Percentiles rank a stretch among this genome's conserved stretches.
phyloP scores from a whole-genome alignment of 164 flowering plant genomes.

The Aristolochia contorta region DNA sequence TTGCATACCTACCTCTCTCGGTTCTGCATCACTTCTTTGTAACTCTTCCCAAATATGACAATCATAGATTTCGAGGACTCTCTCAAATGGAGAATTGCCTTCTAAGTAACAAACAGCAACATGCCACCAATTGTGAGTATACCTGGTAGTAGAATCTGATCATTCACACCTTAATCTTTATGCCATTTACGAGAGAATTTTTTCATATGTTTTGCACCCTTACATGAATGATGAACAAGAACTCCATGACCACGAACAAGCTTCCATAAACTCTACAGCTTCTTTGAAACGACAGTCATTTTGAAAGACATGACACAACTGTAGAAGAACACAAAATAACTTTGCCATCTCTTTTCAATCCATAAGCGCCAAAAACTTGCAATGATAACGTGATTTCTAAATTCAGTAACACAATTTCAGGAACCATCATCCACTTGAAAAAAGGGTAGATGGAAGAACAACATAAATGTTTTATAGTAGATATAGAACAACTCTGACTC shows the following conservation, averaged over 20 bases:
- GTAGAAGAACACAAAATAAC: constrained; percentile 20
- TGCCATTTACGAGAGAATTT: background rate
- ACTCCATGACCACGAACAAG: constrained; percentile 68
- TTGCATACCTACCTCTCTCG: constrained; percentile 62
- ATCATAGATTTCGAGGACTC: constrained; percentile 64
- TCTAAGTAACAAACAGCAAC: constrained; percentile 93
- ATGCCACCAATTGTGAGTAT: constrained; percentile 99
- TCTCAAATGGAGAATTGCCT: constrained; percentile 50
- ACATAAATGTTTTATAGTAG: background rate
- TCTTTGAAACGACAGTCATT: constrained; percentile 70
- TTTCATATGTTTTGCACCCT: background rate
- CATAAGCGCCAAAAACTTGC: too few relatives aligned
- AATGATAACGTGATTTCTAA: too few relatives aligned
- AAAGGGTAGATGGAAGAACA: too few relatives aligned
- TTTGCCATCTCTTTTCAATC: too few relatives aligned
- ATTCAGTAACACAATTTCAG: too few relatives aligned
- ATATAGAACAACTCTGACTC: constrained; percentile 20
- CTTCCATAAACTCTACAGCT: constrained; percentile 85
- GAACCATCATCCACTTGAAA: too few relatives aligned
- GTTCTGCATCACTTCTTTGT: constrained; percentile 49
- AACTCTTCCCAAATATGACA: constrained; percentile 66
- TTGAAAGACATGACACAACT: constrained; percentile 92
- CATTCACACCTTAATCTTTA: background rate
- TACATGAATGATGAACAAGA: constrained; percentile 75
- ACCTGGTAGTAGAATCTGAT: constrained; percentile 30